Conservation (phyloP, 2,329 filamentous ascomycete genomes). For the Trichoderma endophyticum region DNA sequence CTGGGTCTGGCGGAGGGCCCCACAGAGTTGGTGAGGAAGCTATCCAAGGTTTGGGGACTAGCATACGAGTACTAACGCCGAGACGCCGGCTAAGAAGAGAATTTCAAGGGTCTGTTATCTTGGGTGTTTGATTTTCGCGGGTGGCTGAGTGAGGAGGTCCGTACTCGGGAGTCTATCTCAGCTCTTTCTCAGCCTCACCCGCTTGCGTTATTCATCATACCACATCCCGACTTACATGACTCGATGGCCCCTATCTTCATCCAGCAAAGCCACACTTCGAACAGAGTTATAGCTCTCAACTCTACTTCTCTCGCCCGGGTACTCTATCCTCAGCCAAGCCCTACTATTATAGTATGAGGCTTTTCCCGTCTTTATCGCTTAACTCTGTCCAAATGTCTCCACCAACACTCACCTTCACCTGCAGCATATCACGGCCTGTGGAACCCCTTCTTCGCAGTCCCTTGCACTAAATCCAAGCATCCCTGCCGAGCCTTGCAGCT, state of each 20-base stretch:
- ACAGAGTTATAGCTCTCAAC: neutral
- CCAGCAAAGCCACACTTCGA: neutral
- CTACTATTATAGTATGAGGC: neutral
- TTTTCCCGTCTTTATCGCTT: neutral
- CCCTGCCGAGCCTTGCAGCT: slow-evolving; percentile 13
- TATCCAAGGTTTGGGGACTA: neutral
- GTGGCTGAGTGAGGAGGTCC: neutral
- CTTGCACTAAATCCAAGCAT: neutral
- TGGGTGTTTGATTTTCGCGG: neutral
- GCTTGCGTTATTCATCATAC: neutral
- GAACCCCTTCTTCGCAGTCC: neutral
- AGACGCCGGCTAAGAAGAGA: neutral
- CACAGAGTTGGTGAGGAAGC: neutral
- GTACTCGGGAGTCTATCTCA: neutral
- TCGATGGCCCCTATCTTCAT: neutral
- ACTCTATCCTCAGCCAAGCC: neutral
- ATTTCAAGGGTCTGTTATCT: neutral
- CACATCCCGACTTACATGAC: neutral
- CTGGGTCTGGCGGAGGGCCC: neutral
- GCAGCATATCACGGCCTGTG: neutral
- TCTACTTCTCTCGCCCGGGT: neutral
- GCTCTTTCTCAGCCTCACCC: neutral
- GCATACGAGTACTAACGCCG: neutral
- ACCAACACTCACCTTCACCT: neutral
- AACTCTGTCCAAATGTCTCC: neutral